Evolutionary conservation across 192 early-diverging fungal species (phyloP).

Genomic region (Mortierella antarctica): DNA sequence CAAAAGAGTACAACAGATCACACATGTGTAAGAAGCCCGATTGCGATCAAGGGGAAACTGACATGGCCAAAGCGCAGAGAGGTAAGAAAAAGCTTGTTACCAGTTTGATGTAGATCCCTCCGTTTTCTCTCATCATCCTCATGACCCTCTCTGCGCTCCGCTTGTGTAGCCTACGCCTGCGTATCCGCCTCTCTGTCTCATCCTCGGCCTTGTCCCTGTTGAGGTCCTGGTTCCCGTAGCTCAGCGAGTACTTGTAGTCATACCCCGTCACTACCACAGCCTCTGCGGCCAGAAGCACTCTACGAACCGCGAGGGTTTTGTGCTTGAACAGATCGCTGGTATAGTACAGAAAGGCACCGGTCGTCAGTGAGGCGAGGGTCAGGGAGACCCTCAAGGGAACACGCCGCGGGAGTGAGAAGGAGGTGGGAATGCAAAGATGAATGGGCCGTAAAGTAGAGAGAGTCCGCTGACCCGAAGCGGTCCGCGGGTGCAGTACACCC

Average conservation of each 20-base stretch:
- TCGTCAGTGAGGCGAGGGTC: background rate
- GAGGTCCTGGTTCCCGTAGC: slow-evolving; percentile 27
- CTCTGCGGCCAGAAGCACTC: slow-evolving; percentile 21
- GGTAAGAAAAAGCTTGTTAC: slow-evolving; percentile 5
- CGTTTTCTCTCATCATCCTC: slow-evolving; percentile 32
- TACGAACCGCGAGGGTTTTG: background rate
- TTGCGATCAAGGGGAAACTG: background rate
- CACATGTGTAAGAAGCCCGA: background rate
- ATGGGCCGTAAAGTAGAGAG: background rate
- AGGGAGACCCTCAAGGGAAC: slow-evolving; percentile 20
- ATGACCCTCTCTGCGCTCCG: slow-evolving; percentile 32
- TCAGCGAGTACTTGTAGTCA: slow-evolving; percentile 43
- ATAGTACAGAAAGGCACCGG: slow-evolving; percentile 12
- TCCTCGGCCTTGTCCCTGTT: slow-evolving; percentile 21
- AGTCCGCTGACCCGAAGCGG: background rate
- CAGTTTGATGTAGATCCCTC: slow-evolving; percentile 40
- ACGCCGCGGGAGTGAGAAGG: background rate
- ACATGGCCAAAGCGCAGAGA: background rate
- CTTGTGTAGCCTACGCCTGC: slow-evolving; percentile 24
- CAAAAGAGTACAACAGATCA: background rate
- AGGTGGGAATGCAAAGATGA: too few relatives aligned
- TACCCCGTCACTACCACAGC: slow-evolving; percentile 34
- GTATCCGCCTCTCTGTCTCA: slow-evolving; percentile 11
- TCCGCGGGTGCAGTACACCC: too few relatives aligned
- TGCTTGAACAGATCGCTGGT: slow-evolving; percentile 24